Evolutionary conservation across 495 filamentous ascomycete species (phyloP), one percentile per base, ranked within the genome.

Genomic region (Aspergillus conjunctus): DNA sequence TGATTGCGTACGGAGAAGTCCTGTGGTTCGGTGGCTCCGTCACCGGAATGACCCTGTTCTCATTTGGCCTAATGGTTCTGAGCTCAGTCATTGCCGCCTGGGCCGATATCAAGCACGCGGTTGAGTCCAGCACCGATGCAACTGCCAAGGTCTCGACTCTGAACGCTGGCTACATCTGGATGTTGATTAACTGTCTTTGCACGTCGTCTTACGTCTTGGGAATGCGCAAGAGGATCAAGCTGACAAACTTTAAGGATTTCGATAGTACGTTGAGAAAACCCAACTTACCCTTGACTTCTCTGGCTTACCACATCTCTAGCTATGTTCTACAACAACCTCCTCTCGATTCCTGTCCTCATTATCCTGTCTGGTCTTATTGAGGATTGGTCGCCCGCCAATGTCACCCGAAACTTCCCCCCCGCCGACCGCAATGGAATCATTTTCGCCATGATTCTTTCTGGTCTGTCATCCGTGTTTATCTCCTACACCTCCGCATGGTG

Each of bases 241-340:
- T 96, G 80, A 98, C 95, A 76, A 97, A 97, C 83, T 98, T 99
- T 78, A 97, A 97, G 81, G 94, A 99, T 71, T 97, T 95, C 78
- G 94, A 99, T 75, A 96, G 93, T 97, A 85, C 77, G 93, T 85
- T 56, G 26, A 18, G n/a, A 14, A 15, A 6, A 14, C 8, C 14
- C n/a, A 8, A 41, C 15, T 41, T 9, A 41, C 9, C 1, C 3
- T 18, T 56, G 26, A 37, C 14, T 32, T 48, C 63, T 61, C 77
- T 82, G 68, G 80, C 66, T 14, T 52, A 54, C 26, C 26, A 26
- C 12, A 30, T 51, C 20, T 37, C 26, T 65, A 98, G 93, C 93
- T 64, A 98, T 98, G 94, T 99, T 93, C 78, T 99, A 99, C 82
- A 99, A 99, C 86, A 99, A 99, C 75, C 85, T 99, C 46, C 86